These are phyloP conservation scores for Pseudozyma thailandica DNA, from an alignment of 1,284 basidiomycete genomes.

Conservation along the genomic window DNA sequence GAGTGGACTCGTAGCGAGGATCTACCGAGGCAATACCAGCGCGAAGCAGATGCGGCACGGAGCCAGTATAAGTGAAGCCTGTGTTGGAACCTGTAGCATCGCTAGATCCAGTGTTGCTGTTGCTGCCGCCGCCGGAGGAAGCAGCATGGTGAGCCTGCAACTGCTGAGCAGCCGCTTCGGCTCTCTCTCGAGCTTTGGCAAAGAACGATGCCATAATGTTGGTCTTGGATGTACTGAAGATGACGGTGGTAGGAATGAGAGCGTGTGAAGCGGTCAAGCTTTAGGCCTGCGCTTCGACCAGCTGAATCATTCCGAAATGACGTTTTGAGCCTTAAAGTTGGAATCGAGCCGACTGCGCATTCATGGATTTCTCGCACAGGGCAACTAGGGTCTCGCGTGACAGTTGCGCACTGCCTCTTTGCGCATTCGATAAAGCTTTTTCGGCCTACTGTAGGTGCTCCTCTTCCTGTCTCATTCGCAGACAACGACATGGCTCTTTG, in stretches of 20 bases:
- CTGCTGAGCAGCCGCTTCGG: slow-evolving; percentile 59
- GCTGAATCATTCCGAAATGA: neutral
- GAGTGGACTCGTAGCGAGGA: slow-evolving; percentile 59
- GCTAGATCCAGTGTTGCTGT: slow-evolving; percentile 10
- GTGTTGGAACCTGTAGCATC: slow-evolving; percentile 14
- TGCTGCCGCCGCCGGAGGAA: slow-evolving; percentile 12
- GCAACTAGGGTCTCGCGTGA: no score
- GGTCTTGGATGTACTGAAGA: neutral
- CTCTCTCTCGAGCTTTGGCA: slow-evolving; percentile 55
- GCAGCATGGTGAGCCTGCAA: slow-evolving; percentile 47
- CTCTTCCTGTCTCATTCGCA: no score
- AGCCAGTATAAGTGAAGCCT: slow-evolving; percentile 53
- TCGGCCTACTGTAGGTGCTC: no score
- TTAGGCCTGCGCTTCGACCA: neutral
- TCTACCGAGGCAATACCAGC: slow-evolving; percentile 57
- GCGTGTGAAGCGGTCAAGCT: neutral
- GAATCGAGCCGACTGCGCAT: no score
- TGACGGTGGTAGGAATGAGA: slow-evolving; percentile 2
- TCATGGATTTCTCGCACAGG: no score
- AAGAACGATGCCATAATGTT: slow-evolving; percentile 56
- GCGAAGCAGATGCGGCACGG: slow-evolving; percentile 57
- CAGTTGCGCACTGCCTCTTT: no score
- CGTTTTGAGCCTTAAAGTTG: neutral
- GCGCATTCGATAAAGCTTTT: no score
- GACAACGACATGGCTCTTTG: no score